Conservation (phyloP, 768 basidiomycete genomes). For the Phlegmacium glaucopus region DNA sequence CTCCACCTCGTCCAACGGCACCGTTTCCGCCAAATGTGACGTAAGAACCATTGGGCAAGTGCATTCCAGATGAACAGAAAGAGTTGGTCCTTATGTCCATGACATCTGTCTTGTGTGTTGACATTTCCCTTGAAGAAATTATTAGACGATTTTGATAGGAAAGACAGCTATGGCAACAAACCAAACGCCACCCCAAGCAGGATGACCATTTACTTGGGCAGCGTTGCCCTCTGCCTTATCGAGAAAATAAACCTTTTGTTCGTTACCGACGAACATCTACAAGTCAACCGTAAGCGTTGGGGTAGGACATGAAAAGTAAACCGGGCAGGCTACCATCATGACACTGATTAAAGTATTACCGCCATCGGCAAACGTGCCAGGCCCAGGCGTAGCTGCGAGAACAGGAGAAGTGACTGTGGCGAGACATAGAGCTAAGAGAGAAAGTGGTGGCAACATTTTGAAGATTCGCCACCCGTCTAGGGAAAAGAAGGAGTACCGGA, state of each 20-base stretch:
- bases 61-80: slow-evolving; percentile 83
- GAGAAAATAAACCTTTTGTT: slow-evolving; percentile 82
- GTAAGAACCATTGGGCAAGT: slow-evolving; percentile 76
- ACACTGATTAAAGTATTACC: slow-evolving; percentile 46
- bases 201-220: slow-evolving; percentile 60
- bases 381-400: slow-evolving; percentile 35
- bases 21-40: slow-evolving; percentile 77
- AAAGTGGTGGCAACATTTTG: slow-evolving; percentile 21
- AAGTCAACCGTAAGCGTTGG: neutral
- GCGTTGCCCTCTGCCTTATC: slow-evolving; percentile 87
- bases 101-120: slow-evolving; percentile 49
- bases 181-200: slow-evolving; percentile 76
- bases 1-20: slow-evolving; percentile 66
- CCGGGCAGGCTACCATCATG: slow-evolving; percentile 41
- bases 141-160: neutral
- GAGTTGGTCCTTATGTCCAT: slow-evolving; percentile 76
- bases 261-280: slow-evolving; percentile 79
- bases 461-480: slow-evolving; percentile 8
- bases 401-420: slow-evolving; percentile 30
- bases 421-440: slow-evolving; percentile 44
- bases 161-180: slow-evolving; percentile 20
- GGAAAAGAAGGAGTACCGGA: slow-evolving; percentile 8
- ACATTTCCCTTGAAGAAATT: slow-evolving; percentile 49
- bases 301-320: slow-evolving; percentile 11
- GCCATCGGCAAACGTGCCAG: slow-evolving; percentile 44